A percentile compares a stretch with the other conserved stretches of the same genome.
phyloP scores from a whole-genome alignment of 1,284 basidiomycete genomes.

The Pseudozyma pruni region DNA sequence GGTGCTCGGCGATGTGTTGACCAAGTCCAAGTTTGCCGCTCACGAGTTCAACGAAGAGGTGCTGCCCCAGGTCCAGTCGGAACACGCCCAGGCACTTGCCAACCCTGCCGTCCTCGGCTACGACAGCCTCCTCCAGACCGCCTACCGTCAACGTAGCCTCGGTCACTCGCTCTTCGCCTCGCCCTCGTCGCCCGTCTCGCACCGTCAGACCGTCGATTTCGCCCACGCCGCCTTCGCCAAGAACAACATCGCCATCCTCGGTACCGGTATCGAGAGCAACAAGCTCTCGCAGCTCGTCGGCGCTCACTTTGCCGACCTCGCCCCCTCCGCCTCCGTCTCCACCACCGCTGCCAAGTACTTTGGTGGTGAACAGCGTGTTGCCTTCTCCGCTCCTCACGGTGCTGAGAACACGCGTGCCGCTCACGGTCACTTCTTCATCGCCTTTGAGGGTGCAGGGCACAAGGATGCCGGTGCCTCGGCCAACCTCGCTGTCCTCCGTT shows the following conservation, averaged over 20 bases:
- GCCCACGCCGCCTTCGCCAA: conserved; percentile 59
- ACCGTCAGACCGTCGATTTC: conserved; percentile 49
- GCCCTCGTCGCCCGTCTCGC: conserved; percentile 58
- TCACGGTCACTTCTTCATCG: conserved; percentile 64
- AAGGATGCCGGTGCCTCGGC: conserved; percentile 41
- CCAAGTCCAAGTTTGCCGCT: conserved; percentile 55
- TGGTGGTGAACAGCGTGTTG: conserved; percentile 64
- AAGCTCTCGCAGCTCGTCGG: conserved; percentile 57
- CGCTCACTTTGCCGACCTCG: conserved; percentile 53
- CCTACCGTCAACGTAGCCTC: conserved; percentile 63
- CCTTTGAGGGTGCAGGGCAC: conserved; percentile 60
- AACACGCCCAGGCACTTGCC: conserved; percentile 55
- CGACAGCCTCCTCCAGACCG: conserved; percentile 62
- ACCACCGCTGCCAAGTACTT: conserved; percentile 61
- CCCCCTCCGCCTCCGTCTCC: conserved; percentile 33
- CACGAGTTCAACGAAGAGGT: conserved; percentile 67
- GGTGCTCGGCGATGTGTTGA: conserved; percentile 63
- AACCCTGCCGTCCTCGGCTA: conserved; percentile 58
- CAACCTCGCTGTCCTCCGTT: conserved; percentile 62
- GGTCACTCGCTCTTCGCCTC: conserved; percentile 65
- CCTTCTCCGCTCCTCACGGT: conserved; percentile 59
- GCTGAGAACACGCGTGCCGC: conserved; percentile 50
- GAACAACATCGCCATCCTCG: conserved; percentile 65
- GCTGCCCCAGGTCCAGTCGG: conserved; percentile 57
- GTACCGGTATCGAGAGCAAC: conserved; percentile 57